Percentiles rank a stretch among this genome's conserved stretches.
phyloP scores from a whole-genome alignment of 805 yeast species.

The Kodamaea kaohsiungensis region DNA sequence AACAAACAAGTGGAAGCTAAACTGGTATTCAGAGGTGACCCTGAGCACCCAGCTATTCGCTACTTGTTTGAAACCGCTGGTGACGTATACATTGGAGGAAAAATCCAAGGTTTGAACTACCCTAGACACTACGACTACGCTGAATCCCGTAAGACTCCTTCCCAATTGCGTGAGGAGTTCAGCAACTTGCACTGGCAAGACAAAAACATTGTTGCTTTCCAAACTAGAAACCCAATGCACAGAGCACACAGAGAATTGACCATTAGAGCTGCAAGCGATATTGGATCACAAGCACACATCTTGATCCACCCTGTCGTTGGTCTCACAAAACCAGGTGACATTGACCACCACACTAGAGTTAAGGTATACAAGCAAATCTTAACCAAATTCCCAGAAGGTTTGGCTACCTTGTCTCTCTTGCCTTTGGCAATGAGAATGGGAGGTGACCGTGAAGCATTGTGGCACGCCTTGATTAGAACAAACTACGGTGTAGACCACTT shows the following conservation, averaged over 20 bases:
- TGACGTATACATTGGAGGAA: conserved; percentile 87
- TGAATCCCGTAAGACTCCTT: conserved; percentile 84
- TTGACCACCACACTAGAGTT: conserved; percentile 96
- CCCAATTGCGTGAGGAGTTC: conserved; percentile 86
- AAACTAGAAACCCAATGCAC: conserved; percentile 98
- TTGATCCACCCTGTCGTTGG: conserved; percentile 97
- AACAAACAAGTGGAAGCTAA: conserved; percentile 78
- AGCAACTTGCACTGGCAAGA: conserved; percentile 77
- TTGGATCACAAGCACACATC: conserved; percentile 71
- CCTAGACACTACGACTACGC: conserved; percentile 91
- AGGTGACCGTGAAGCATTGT: conserved; percentile 96
- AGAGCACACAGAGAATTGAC: conserved; percentile 97
- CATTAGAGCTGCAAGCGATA: conserved; percentile 93
- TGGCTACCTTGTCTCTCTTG: conserved; percentile 83
- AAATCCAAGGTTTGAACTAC: conserved; percentile 75
- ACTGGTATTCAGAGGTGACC: conserved; percentile 92
- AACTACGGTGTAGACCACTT: conserved; percentile 97
- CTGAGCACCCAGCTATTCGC: conserved; percentile 90
- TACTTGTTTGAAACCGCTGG: conserved; percentile 75
- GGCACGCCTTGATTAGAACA: conserved; percentile 97
- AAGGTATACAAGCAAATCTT: conserved; percentile 91
- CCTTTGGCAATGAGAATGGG: conserved; percentile 99
- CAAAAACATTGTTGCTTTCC: conserved; percentile 84
- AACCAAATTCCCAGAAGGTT: conserved; percentile 90
- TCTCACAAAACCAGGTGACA: conserved; percentile 95